Evolutionary conservation across 306 rosid species (phyloP), one percentile per base, ranked within the genome.

Genomic region (Inga leiocalycina): DNA sequence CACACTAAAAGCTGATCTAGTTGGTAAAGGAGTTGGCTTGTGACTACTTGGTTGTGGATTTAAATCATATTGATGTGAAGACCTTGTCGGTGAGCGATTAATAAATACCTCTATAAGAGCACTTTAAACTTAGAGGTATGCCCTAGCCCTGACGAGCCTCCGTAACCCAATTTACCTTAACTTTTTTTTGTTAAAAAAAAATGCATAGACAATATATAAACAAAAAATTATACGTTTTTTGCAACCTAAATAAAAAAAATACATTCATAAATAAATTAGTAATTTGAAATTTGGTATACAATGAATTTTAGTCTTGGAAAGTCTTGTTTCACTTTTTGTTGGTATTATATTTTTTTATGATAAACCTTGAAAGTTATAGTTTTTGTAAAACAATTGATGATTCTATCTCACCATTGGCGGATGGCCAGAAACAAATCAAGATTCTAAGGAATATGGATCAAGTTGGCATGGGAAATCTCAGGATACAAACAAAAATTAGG

Each of bases 331-430:
- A 8, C 49, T 6, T 20, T 57, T 57, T 57, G 30, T 57, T 0
- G 8, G 64, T 20, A 20, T 56, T 19, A 8, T 56, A 57, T 20
- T 10, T 22, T 10, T 61, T 22, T 24, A 27, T 27, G 56, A 45
- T 76, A 44, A 37, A 83, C 77, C 24, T 15, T 65, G 62, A 54
- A 37, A 75, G 37, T 20, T 32, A 12, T 3, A 34, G 34, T n/a
- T 71, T 11, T 70, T 1, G 35, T 43, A 15, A 64, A 64, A 30
- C 20, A 62, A 12, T 2, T 30, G 1, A 64, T 65, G 8, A 71
- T 12, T 43, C 48, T 6, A 49, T 73, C 80, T 27, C 71, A 24
- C 68, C 65, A 22, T 72, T 72, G 43, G 32, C 72, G 83, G 64
- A 73, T 78, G 56, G 75, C 56, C 54, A 43, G 9, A 24, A 71